phyloP scores from a whole-genome alignment of 208 protist species.

The Trypanosoma vivax region DNA sequence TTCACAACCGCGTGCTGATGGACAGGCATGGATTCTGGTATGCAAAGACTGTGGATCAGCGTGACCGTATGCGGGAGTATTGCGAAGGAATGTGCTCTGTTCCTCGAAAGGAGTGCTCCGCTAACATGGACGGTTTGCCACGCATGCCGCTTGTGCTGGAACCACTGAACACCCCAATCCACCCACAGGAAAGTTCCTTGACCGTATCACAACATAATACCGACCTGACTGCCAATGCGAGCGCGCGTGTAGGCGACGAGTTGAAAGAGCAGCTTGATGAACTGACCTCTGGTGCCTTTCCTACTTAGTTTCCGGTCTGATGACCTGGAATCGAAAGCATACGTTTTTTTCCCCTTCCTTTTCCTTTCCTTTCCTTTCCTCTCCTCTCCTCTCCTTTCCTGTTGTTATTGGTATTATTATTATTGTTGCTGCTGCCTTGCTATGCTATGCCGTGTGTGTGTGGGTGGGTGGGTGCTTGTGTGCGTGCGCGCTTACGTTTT shows the following conservation, averaged over 20 bases:
- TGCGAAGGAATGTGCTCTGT: conserved; percentile 62
- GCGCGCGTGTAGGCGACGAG: too few relatives aligned
- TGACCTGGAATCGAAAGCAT: neutral
- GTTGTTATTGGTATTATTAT: neutral
- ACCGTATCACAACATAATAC: too few relatives aligned
- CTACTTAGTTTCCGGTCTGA: too few relatives aligned
- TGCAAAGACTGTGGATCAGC: conserved; percentile 45
- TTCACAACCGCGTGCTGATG: conserved; percentile 76
- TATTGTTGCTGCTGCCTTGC: conserved; percentile 9
- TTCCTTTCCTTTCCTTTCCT: conserved; percentile 2
- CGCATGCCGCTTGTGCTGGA: conserved; percentile 85
- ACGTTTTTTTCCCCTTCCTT: conserved; percentile 5
- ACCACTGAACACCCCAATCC: conserved; percentile 14
- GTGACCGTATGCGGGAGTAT: conserved; percentile 66
- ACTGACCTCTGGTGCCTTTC: too few relatives aligned
- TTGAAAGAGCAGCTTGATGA: too few relatives aligned
- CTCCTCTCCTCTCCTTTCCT: neutral
- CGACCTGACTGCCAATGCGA: too few relatives aligned
- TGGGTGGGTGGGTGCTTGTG: too few relatives aligned
- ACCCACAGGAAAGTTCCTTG: too few relatives aligned
- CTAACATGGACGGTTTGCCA: conserved; percentile 60
- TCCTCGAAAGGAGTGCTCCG: conserved; percentile 64
- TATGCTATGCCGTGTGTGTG: too few relatives aligned
- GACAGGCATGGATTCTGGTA: conserved; percentile 80
- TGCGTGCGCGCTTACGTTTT: too few relatives aligned